Evolutionary conservation across 805 yeast genomes (phyloP).

Genomic region (Saturnispora serradocipensis): DNA sequence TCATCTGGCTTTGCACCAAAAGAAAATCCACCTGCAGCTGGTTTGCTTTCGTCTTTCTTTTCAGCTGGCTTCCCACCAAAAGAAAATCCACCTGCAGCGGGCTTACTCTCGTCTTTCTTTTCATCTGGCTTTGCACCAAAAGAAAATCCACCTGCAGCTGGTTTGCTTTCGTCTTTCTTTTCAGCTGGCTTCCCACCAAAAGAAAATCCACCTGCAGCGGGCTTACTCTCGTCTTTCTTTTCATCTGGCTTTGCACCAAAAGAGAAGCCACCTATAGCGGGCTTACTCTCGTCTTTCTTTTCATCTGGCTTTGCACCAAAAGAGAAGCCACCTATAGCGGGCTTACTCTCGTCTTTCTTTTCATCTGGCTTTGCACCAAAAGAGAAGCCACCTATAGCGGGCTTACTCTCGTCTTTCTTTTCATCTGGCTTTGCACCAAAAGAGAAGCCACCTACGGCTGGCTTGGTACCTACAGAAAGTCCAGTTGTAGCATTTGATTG

Average conservation of each 20-base stretch:
- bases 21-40: slow-evolving; percentile 10
- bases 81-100: slow-evolving; percentile 6
- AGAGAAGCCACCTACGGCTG: slow-evolving; percentile 6
- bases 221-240: not conserved
- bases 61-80: slow-evolving; percentile 9
- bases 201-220: slow-evolving; percentile 10
- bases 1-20: slow-evolving; percentile 11
- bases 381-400: slow-evolving; percentile 11
- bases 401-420: slow-evolving; percentile 4
- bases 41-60: not conserved
- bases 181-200: slow-evolving; percentile 11
- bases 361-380: slow-evolving; percentile 8
- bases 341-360: slow-evolving; percentile 8
- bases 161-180: slow-evolving; percentile 5
- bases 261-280: slow-evolving; percentile 9
- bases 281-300: slow-evolving; percentile 6
- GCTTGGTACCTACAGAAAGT: slow-evolving; percentile 9
- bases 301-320: slow-evolving; percentile 14
- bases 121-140: slow-evolving; percentile 15
- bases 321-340: slow-evolving; percentile 11
- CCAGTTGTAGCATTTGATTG: slow-evolving; percentile 2
- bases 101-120: slow-evolving; percentile 10
- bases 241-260: slow-evolving; percentile 9
- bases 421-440: slow-evolving; percentile 8
- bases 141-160: slow-evolving; percentile 10